Conservation (phyloP, 2,329 filamentous ascomycete genomes). For the Exophiala sideris region DNA sequence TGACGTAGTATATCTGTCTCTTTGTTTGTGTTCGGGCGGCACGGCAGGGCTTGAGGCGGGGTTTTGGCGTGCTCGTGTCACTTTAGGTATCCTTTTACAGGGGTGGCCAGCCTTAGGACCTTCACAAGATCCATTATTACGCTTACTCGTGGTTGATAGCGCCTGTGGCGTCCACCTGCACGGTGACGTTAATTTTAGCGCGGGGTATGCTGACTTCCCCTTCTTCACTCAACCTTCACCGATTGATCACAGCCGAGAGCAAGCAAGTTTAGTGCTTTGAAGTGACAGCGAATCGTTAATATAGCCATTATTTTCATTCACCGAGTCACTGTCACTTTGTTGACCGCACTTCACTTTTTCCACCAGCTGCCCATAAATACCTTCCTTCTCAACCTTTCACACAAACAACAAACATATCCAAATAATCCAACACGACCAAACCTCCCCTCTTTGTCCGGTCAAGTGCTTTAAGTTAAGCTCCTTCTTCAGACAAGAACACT, state of each 20-base stretch:
- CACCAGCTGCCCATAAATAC: conserved; percentile 5
- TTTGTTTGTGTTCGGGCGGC: too few species aligned
- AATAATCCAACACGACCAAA: too few species aligned
- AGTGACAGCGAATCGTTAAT: too few species aligned
- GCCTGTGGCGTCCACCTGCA: too few species aligned
- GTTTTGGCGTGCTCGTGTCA: background rate
- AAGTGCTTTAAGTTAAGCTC: background rate
- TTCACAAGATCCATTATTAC: background rate
- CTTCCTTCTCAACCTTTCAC: background rate
- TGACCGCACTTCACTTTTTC: conserved; percentile 8
- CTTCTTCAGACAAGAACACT: background rate
- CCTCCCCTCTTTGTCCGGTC: background rate
- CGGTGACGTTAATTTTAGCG: too few species aligned
- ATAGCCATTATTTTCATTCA: background rate
- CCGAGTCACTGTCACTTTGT: background rate
- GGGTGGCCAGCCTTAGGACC: background rate
- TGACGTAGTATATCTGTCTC: too few species aligned
- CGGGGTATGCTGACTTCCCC: background rate
- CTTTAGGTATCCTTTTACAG: background rate
- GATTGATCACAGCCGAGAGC: too few species aligned
- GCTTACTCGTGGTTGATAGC: too few species aligned
- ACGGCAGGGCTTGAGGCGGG: too few species aligned
- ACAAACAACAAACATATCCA: too few species aligned
- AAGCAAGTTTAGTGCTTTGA: too few species aligned
- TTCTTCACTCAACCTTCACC: background rate